Percentiles rank a stretch among this genome's conserved stretches.
Conservation (phyloP, 2,329 filamentous ascomycete genomes). For the Intubia oerlemansii region DNA sequence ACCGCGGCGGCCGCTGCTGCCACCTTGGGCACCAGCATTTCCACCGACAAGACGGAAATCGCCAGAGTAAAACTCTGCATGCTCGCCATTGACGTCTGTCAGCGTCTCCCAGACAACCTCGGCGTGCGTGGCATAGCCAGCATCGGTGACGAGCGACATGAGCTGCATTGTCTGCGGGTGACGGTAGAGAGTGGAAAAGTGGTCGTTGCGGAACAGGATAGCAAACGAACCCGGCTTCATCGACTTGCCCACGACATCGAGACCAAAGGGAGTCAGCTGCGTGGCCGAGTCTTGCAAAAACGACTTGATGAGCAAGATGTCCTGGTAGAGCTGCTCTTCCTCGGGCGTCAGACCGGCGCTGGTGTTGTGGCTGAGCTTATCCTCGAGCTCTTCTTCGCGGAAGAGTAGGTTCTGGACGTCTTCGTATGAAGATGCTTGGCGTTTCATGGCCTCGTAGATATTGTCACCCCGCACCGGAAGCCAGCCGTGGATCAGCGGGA, state of each 20-base stretch:
- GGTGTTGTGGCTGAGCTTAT: slow-evolving; percentile 31
- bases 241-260: slow-evolving; percentile 49
- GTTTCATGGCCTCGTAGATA: slow-evolving; percentile 46
- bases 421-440: slow-evolving; percentile 70
- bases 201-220: slow-evolving; percentile 91
- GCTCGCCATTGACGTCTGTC: slow-evolving; percentile 67
- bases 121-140: slow-evolving; percentile 68
- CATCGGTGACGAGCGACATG: slow-evolving; percentile 75
- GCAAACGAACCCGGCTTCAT: slow-evolving; percentile 61
- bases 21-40: slow-evolving; percentile 47
- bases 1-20: slow-evolving; percentile 13
- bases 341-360: slow-evolving; percentile 37
- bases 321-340: slow-evolving; percentile 63
- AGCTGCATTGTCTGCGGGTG: slow-evolving; percentile 59
- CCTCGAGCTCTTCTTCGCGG: slow-evolving; percentile 69
- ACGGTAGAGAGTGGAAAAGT: slow-evolving; percentile 86
- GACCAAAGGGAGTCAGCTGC: slow-evolving; percentile 64
- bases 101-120: slow-evolving; percentile 95
- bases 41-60: slow-evolving; percentile 76
- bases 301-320: slow-evolving; percentile 64
- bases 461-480: slow-evolving; percentile 46
- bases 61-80: slow-evolving; percentile 67
- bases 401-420: slow-evolving; percentile 82
- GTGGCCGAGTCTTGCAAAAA: slow-evolving; percentile 68
- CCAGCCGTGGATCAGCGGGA: slow-evolving; percentile 89